A percentile compares a stretch with the other conserved stretches of the same genome.
These are phyloP conservation scores for Clavispora phyllophila DNA, from an alignment of 805 yeast species.

Conservation along the genomic window DNA sequence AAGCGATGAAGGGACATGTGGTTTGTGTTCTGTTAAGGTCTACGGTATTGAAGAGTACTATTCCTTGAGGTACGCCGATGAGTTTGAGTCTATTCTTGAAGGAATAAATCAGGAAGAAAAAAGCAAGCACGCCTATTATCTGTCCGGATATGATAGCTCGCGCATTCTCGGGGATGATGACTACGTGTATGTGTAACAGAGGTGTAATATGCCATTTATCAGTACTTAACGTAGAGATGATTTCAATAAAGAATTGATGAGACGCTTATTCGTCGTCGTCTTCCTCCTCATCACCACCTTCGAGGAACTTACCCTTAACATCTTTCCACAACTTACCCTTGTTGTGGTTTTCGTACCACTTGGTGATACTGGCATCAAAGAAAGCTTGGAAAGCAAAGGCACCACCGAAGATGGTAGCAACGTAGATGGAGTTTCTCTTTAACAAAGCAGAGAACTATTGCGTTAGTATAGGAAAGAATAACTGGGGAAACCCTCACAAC, in stretches of 20 bases:
- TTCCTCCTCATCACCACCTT: constrained; percentile 49
- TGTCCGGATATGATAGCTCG: not conserved
- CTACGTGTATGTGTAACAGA: not conserved
- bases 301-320: constrained; percentile 54
- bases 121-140: not conserved
- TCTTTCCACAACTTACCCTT: constrained; percentile 84
- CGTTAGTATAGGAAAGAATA: constrained; percentile 16
- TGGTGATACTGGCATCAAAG: constrained; percentile 63
- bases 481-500: not conserved
- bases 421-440: constrained; percentile 89
- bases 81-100: constrained; percentile 11
- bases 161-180: constrained; percentile 5
- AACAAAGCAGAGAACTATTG: constrained; percentile 19
- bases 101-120: constrained; percentile 2
- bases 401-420: constrained; percentile 74
- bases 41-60: constrained; percentile 12
- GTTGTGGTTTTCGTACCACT: constrained; percentile 74
- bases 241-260: constrained; percentile 1
- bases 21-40: constrained; percentile 11
- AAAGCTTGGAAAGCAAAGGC: constrained; percentile 83
- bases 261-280: constrained; percentile 49
- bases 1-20: constrained; percentile 8
- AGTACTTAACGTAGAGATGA: not conserved
- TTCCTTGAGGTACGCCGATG: constrained; percentile 6
- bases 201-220: constrained; percentile 1